phyloP scores from a whole-genome alignment of 306 rosid genomes.

The Cercis canadensis region DNA sequence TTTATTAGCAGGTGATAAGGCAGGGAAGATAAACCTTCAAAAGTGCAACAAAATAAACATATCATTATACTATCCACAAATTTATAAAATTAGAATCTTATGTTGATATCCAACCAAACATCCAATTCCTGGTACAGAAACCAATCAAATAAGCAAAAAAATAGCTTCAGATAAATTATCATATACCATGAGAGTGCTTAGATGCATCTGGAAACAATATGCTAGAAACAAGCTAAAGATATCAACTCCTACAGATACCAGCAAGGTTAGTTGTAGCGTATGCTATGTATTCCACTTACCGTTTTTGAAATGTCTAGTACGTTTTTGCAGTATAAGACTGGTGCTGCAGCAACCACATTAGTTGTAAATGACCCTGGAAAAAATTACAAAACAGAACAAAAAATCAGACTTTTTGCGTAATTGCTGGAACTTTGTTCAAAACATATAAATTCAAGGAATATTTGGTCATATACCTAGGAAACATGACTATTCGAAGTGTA shows the following conservation, averaged over 20 bases:
- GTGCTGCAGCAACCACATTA: slow-evolving; percentile 96
- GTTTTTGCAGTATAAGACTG: slow-evolving; percentile 81
- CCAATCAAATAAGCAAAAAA: slow-evolving; percentile 16
- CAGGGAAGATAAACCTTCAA: slow-evolving; percentile 15
- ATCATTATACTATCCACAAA: background rate
- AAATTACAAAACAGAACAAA: background rate
- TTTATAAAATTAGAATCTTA: background rate
- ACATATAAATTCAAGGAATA: background rate
- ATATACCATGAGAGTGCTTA: slow-evolving; percentile 1
- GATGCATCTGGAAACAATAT: slow-evolving; percentile 1
- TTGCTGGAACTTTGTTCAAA: background rate
- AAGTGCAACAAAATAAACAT: slow-evolving; percentile 8
- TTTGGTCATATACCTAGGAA: background rate
- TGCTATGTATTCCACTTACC: slow-evolving; percentile 43
- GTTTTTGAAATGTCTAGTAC: slow-evolving; percentile 56
- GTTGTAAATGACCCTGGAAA: slow-evolving; percentile 81
- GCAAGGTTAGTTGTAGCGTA: background rate
- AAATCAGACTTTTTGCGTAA: background rate
- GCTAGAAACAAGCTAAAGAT: slow-evolving; percentile 4
- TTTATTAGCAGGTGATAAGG: slow-evolving; percentile 31
- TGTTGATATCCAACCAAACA: slow-evolving; percentile 6
- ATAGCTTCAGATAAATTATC: background rate
- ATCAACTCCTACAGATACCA: background rate
- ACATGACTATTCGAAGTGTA: slow-evolving; percentile 20
- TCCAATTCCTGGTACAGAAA: background rate